A percentile compares a stretch with the other conserved stretches of the same genome.
phyloP scores from a whole-genome alignment of 208 protist genomes.

The Leishmania braziliensis region DNA sequence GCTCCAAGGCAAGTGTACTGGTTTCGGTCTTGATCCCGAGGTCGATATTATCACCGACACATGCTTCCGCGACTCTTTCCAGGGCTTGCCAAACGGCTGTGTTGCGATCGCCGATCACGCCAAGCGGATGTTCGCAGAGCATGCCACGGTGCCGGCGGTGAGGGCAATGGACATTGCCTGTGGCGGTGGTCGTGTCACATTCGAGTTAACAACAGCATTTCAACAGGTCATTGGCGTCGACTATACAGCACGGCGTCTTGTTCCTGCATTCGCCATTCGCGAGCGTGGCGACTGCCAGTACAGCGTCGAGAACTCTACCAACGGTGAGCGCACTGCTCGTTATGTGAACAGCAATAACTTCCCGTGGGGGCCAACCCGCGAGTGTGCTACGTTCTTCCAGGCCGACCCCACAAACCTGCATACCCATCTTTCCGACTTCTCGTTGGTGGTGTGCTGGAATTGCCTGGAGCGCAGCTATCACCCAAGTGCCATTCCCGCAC shows the following conservation, averaged over 20 bases:
- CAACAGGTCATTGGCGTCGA: conserved; percentile 81
- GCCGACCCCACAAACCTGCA: conserved; percentile 89
- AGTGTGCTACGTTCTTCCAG: conserved; percentile 86
- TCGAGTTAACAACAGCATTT: conserved; percentile 83
- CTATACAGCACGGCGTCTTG: conserved; percentile 79
- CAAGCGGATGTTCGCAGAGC: conserved; percentile 42
- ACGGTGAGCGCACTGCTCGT: conserved; percentile 32
- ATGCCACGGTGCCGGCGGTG: conserved; percentile 48
- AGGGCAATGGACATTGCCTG: conserved; percentile 86
- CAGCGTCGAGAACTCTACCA: conserved; percentile 42
- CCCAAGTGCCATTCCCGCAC: conserved; percentile 68
- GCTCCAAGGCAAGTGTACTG: conserved; percentile 20
- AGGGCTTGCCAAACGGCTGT: conserved; percentile 68
- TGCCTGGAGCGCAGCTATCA: conserved; percentile 84
- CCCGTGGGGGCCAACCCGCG: conserved; percentile 61
- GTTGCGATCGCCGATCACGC: conserved; percentile 72
- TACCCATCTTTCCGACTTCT: conserved; percentile 75
- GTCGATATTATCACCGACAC: conserved; percentile 79
- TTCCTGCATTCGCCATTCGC: conserved; percentile 84
- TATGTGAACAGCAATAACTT: conserved; percentile 45
- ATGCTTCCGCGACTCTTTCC: conserved; percentile 68
- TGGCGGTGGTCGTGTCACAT: conserved; percentile 80
- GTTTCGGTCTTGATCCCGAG: conserved; percentile 76
- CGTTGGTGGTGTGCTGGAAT: conserved; percentile 89
- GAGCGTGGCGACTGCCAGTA: conserved; percentile 82